A percentile compares a stretch with the other conserved stretches of the same genome.
phyloP scores from a whole-genome alignment of 139 green algal genomes.

The Tetraselmis chui region DNA sequence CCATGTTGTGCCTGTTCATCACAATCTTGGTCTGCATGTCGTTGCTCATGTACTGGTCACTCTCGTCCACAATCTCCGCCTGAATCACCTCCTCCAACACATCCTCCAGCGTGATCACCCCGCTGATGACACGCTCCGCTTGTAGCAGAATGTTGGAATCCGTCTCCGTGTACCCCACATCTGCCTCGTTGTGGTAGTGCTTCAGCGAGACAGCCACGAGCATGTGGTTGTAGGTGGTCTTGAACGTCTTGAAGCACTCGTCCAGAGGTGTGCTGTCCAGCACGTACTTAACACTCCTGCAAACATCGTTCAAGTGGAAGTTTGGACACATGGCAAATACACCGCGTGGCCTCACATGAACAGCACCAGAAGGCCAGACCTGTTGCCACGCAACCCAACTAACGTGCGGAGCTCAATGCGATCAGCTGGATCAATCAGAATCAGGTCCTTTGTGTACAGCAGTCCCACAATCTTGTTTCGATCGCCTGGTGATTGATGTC shows the following conservation, averaged over 20 bases:
- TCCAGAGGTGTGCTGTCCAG: constrained; percentile 43
- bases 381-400: background rate
- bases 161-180: background rate
- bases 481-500: no score
- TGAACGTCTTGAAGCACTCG: constrained; percentile 45
- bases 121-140: constrained; percentile 8
- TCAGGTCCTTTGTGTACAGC: constrained; percentile 65
- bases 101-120: constrained; percentile 29
- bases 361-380: background rate
- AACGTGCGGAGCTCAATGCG: constrained; percentile 54
- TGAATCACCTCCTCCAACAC: constrained; percentile 28
- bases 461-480: constrained; percentile 53
- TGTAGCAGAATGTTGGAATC: background rate
- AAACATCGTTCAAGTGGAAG: no score
- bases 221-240: constrained; percentile 46
- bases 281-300: constrained; percentile 27
- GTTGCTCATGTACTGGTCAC: constrained; percentile 21
- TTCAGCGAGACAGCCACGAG: constrained; percentile 30
- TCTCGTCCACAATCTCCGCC: constrained; percentile 60
- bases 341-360: background rate
- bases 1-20: background rate
- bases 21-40: background rate
- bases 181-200: background rate
- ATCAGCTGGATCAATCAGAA: constrained; percentile 67
- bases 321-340: no score